A percentile compares a stretch with the other conserved stretches of the same genome.
Evolutionary conservation across 495 filamentous ascomycete species (phyloP).

Genomic region (Bryoglossum gracile): DNA sequence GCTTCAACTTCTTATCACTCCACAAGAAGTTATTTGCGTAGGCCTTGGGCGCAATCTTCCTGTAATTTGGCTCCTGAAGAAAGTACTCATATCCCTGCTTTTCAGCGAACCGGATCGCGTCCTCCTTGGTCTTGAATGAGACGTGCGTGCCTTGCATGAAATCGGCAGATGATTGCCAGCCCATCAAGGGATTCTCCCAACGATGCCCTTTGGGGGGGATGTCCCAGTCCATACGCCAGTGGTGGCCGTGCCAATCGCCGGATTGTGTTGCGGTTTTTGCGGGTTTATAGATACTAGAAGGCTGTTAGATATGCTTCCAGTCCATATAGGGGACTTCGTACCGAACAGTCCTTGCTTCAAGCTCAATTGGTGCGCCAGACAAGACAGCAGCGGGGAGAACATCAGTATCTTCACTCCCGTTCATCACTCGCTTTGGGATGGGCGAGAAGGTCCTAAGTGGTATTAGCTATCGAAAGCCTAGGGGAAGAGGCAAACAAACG

Average conservation of each 20-base stretch:
- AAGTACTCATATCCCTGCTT: constrained; percentile 99
- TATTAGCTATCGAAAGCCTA: constrained; percentile 1
- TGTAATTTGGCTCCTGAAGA: constrained; percentile 90
- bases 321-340: constrained; percentile 32
- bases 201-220: constrained; percentile 75
- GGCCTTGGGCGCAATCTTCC: constrained; percentile 79
- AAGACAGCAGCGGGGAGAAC: constrained; percentile 73
- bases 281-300: constrained; percentile 75
- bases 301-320: background rate
- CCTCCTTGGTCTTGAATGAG: constrained; percentile 88
- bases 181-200: constrained; percentile 98
- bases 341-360: constrained; percentile 91
- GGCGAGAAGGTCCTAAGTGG: constrained; percentile 71
- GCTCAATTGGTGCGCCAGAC: constrained; percentile 86
- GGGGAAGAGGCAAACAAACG: constrained; percentile 12
- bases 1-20: constrained; percentile 77
- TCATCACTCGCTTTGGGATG: constrained; percentile 78
- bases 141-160: constrained; percentile 85
- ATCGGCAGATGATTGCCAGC: constrained; percentile 95
- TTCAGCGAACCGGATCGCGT: constrained; percentile 89
- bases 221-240: constrained; percentile 99
- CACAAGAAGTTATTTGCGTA: constrained; percentile 96
- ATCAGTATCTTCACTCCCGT: constrained; percentile 77
- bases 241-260: constrained; percentile 68
- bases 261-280: constrained; percentile 92